Percentiles rank a stretch among this genome's conserved stretches.
phyloP scores from a whole-genome alignment of 345 rosid species.

The Arabidopsis arenosa region DNA sequence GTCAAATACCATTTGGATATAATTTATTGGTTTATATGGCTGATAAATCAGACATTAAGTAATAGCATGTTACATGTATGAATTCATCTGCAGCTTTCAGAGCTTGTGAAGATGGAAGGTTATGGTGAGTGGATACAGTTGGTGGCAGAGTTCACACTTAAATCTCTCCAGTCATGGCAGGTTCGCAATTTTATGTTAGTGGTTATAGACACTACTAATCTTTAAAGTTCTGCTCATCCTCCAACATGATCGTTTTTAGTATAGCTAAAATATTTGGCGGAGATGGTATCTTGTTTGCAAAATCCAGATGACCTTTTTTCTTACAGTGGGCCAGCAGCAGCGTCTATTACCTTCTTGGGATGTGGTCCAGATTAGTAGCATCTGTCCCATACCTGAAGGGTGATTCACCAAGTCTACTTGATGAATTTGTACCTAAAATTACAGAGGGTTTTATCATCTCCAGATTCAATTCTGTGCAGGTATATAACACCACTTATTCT shows the following conservation, averaged over 20 bases:
- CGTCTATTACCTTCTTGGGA: slow-evolving; percentile 92
- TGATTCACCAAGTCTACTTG: slow-evolving; percentile 97
- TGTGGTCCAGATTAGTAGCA: slow-evolving; percentile 95
- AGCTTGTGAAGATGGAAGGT: slow-evolving; percentile 97
- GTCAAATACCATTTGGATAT: slow-evolving; percentile 6
- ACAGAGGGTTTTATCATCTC: slow-evolving; percentile 95
- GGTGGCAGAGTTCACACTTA: slow-evolving; percentile 95
- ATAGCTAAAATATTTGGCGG: slow-evolving; percentile 30
- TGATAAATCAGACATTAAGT: slow-evolving; percentile 26
- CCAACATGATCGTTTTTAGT: slow-evolving; percentile 7
- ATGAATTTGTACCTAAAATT: slow-evolving; percentile 97
- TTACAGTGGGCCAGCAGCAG: slow-evolving; percentile 99
- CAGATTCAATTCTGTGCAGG: slow-evolving; percentile 97
- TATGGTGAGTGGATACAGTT: slow-evolving; percentile 97
- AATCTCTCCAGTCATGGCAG: slow-evolving; percentile 99
- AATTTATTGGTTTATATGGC: slow-evolving; percentile 23
- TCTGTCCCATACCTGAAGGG: slow-evolving; percentile 96
- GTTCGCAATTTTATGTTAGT: slow-evolving; percentile 44
- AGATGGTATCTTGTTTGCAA: slow-evolving; percentile 22
- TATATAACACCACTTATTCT: slow-evolving; percentile 33
- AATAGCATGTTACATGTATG: slow-evolving; percentile 23
- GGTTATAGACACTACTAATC: slow-evolving; percentile 21
- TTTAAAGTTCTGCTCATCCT: slow-evolving; percentile 10
- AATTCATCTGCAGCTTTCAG: slow-evolving; percentile 77
- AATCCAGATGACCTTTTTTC: slow-evolving; percentile 30